These are phyloP conservation scores for Citrus mangshanensis DNA, from an alignment of 345 rosid genomes.

Conservation along the genomic window DNA sequence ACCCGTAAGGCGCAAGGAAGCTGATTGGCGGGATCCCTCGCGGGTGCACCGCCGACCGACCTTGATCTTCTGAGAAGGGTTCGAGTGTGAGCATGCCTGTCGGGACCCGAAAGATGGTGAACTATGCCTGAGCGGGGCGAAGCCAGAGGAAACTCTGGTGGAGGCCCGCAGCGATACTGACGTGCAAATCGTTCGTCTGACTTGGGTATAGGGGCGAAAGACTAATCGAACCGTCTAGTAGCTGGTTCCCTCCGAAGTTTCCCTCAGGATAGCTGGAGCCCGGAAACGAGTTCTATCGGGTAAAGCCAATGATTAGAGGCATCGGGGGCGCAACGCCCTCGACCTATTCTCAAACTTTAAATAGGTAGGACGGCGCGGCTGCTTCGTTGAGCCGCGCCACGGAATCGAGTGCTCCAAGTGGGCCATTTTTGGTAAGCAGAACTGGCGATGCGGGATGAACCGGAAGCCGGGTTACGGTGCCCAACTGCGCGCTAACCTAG, in stretches of 20 bases:
- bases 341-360: background rate
- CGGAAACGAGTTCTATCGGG: no score
- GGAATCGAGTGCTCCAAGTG: background rate
- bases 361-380: background rate
- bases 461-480: background rate
- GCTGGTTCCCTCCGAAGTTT: conserved; percentile 41
- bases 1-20: background rate
- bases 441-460: background rate
- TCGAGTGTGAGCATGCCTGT: background rate
- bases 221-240: conserved; percentile 40
- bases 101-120: background rate
- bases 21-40: no score
- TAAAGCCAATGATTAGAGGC: no score
- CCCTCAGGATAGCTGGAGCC: no score
- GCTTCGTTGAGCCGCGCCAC: background rate
- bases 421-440: background rate
- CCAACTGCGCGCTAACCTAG: no score
- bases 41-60: background rate
- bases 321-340: no score
- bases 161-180: conserved; percentile 18
- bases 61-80: background rate
- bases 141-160: background rate
- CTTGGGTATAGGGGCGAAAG: conserved; percentile 41
- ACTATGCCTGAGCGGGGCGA: background rate
- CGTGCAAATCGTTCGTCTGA: conserved; percentile 37